These are phyloP conservation scores for Pseudogymnoascus sp. DNA, from an alignment of 2,329 filamentous ascomycete genomes.

Conservation along the genomic window DNA sequence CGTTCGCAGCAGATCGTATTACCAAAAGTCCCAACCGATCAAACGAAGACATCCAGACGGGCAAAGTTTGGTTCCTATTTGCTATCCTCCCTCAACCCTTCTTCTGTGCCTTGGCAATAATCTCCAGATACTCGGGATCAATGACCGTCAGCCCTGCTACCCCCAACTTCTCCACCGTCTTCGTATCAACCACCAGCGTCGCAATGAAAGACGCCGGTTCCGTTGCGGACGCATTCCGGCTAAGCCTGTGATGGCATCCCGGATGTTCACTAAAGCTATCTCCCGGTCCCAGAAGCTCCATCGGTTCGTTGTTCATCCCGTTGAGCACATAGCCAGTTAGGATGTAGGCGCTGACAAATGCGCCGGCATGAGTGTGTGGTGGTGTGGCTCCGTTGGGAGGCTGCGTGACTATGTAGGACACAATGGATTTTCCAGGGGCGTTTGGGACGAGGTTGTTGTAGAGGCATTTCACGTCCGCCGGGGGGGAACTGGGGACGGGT, in stretches of 20 bases:
- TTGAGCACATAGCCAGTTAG: slow-evolving; percentile 33
- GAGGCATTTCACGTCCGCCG: slow-evolving; percentile 8
- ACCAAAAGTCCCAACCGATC: not conserved
- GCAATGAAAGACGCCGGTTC: slow-evolving; percentile 32
- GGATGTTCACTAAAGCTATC: slow-evolving; percentile 37
- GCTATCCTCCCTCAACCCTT: not conserved
- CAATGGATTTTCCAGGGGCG: slow-evolving; percentile 32
- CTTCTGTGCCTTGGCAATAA: slow-evolving; percentile 19
- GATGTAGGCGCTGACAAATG: slow-evolving; percentile 33
- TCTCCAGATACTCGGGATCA: slow-evolving; percentile 28
- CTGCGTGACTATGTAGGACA: slow-evolving; percentile 32
- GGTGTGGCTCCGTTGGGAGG: slow-evolving; percentile 34
- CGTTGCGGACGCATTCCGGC: slow-evolving; percentile 34
- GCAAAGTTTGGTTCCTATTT: not conserved
- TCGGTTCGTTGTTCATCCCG: slow-evolving; percentile 38
- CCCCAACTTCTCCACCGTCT: slow-evolving; percentile 28
- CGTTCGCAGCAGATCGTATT: not conserved
- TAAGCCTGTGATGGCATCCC: slow-evolving; percentile 40
- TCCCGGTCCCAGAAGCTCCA: slow-evolving; percentile 27
- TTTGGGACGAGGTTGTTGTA: slow-evolving; percentile 30
- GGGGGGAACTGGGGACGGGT: slow-evolving; percentile 11
- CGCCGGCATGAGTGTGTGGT: slow-evolving; percentile 38
- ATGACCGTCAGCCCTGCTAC: slow-evolving; percentile 26
- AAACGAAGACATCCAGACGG: not conserved
- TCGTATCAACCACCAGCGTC: slow-evolving; percentile 34